These are phyloP conservation scores for Penicillium salamii DNA, from an alignment of 495 filamentous ascomycete genomes.

Conservation along the genomic window DNA sequence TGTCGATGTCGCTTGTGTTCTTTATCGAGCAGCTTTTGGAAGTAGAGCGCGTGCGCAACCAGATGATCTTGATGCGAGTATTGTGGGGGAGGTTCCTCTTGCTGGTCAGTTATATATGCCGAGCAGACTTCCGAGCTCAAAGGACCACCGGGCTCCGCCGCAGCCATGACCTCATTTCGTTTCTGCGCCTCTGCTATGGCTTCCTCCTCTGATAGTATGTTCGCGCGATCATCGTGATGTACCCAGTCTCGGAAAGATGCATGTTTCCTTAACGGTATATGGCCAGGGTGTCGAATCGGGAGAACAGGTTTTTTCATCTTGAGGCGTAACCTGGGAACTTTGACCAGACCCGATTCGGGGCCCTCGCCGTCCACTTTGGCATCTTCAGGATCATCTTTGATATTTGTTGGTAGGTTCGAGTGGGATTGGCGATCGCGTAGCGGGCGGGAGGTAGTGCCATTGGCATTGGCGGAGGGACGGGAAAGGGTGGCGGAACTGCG, in stretches of 20 bases:
- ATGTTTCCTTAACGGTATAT: conserved; percentile 45
- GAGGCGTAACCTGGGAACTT: conserved; percentile 47
- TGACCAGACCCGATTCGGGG: conserved; percentile 18
- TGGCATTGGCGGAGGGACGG: conserved; percentile 17
- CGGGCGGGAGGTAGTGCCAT: conserved; percentile 22
- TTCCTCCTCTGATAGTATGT: conserved; percentile 51
- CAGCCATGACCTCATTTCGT: conserved; percentile 60
- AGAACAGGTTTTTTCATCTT: conserved; percentile 53
- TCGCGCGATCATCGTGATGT: conserved; percentile 40
- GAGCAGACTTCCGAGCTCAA: conserved; percentile 70
- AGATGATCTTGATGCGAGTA: conserved; percentile 86
- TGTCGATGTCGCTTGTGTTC: conserved; percentile 71
- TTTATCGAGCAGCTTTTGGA: conserved; percentile 70
- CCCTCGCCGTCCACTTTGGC: conserved; percentile 14
- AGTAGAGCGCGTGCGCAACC: conserved; percentile 73
- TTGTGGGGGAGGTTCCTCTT: conserved; percentile 67
- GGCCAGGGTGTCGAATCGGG: conserved; percentile 50
- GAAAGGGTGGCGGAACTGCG: conserved; percentile 27
- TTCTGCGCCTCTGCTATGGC: conserved; percentile 50
- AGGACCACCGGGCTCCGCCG: conserved; percentile 68
- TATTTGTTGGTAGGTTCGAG: conserved; percentile 17
- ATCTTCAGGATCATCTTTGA: conserved; percentile 8
- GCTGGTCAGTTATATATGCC: conserved; percentile 72
- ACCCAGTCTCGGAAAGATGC: conserved; percentile 58
- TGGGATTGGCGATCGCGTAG: conserved; percentile 29